Base-by-base conservation (phyloP, 768 basidiomycete species). In the Mycena metata region DNA sequence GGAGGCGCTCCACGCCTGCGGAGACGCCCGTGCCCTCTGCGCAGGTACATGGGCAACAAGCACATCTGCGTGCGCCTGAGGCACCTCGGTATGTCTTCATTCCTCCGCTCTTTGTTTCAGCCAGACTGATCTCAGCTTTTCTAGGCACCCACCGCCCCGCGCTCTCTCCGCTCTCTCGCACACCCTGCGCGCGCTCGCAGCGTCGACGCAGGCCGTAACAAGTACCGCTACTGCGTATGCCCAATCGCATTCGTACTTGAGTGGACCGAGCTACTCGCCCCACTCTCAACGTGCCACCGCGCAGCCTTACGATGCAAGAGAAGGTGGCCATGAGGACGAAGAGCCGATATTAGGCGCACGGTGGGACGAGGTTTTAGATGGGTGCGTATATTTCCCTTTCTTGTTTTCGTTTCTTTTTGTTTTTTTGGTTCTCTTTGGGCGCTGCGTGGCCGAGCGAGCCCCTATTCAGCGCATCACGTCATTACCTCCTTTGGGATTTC, bases 101-200 rank as follows among this genome's bases (percentile, higher is more conserved):
- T 36, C 56, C 56, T 21, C 56, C 35, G 41, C 17, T 17, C 21
- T 1, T 21, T 39, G 10, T 24, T 15, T 43, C 36, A 17, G 23
- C 7, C 61, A 30, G 6, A 30, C 30, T 30, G 30, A 30, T 30
- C 3, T 30, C 30, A 30, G 6, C 30, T 19, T 23, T 41, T 15
- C 5, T 30, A 30, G n/a, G 13, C 36, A 26, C 45, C 24, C 60
- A 13, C 39, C 67, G 1, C 49, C 67, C 19, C 60, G 66, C 45
- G 70, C 70, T 13, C 60, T 67, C 60, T 67, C 66, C 47, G 70
- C 70, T 1, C 66, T 71, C 43, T 67, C 70, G 16, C 55, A 50
- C 42, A 62, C 70, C 5, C 64, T 63, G 15, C 62, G 66, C 57
- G 59, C 69, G 23, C 51, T 66, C 35, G 52, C 56, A 21, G 65